Conservation (phyloP, 345 rosid genomes). For the Populus deltoides region DNA sequence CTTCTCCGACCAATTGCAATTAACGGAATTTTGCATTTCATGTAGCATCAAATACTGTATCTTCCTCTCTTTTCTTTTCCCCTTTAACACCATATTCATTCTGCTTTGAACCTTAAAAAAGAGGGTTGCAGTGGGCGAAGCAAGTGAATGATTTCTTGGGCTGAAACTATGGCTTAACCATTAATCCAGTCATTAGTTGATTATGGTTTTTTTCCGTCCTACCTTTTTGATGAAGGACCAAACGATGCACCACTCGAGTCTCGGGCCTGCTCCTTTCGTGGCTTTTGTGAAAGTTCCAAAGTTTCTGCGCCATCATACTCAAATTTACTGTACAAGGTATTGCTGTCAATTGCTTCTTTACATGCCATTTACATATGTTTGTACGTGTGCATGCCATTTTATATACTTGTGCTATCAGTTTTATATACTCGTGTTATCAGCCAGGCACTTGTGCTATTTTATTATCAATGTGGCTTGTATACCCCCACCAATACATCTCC, state of each 20-base stretch:
- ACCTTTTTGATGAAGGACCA: slow-evolving; percentile 53
- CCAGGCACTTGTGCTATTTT: neutral
- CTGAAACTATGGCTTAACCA: neutral
- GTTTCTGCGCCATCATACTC: slow-evolving; percentile 86
- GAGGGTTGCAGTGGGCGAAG: too few species aligned
- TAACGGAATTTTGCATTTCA: too few species aligned
- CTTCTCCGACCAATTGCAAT: too few species aligned
- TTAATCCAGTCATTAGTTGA: slow-evolving; percentile 8
- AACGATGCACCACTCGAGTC: slow-evolving; percentile 62
- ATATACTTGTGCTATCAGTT: neutral
- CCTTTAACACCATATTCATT: too few species aligned
- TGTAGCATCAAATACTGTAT: too few species aligned
- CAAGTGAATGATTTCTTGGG: neutral
- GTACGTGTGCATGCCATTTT: neutral
- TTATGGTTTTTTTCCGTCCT: slow-evolving; percentile 1
- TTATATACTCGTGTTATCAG: neutral
- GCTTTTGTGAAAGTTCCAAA: slow-evolving; percentile 96
- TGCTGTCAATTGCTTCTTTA: slow-evolving; percentile 2
- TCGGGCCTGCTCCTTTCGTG: slow-evolving; percentile 83
- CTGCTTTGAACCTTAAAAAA: too few species aligned
- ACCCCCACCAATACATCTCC: neutral
- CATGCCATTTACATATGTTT: neutral
- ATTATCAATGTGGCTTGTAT: neutral
- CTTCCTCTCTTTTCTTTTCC: too few species aligned
- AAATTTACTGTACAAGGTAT: slow-evolving; percentile 93